phyloP scores from a whole-genome alignment of 805 yeast species.

The Wickerhamiella siamensis region DNA sequence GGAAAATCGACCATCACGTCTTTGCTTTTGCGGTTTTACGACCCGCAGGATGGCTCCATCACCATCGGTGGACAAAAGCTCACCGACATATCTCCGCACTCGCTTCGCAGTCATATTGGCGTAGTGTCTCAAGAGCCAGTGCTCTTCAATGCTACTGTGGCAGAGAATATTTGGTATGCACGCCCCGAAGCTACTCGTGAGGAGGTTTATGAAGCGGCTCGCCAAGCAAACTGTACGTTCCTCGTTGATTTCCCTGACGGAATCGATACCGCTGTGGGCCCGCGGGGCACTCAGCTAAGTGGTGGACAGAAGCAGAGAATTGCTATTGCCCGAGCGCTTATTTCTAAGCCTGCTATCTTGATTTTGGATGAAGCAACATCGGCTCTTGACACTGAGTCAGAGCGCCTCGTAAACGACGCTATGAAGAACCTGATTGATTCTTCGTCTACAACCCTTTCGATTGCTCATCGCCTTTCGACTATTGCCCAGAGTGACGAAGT shows the following conservation, averaged over 20 bases:
- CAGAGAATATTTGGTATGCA: conserved; percentile 75
- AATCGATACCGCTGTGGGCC: conserved; percentile 68
- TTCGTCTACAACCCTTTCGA: conserved; percentile 59
- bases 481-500: conserved; percentile 70
- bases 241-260: conserved; percentile 67
- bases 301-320: conserved; percentile 94
- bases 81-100: conserved; percentile 50
- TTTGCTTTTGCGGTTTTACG: conserved; percentile 68
- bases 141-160: conserved; percentile 69
- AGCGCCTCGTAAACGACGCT: conserved; percentile 68
- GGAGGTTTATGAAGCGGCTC: conserved; percentile 46
- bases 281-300: conserved; percentile 75
- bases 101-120: conserved; percentile 63
- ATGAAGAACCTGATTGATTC: conserved; percentile 39
- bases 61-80: conserved; percentile 51
- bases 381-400: conserved; percentile 81
- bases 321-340: conserved; percentile 76
- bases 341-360: conserved; percentile 64
- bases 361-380: conserved; percentile 91
- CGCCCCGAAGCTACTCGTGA: conserved; percentile 41
- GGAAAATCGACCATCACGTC: conserved; percentile 86
- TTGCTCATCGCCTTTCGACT: conserved; percentile 84
- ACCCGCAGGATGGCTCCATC: conserved; percentile 53
- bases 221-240: conserved; percentile 65
- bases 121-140: conserved; percentile 89